Percentiles rank a stretch among this genome's conserved stretches.
phyloP scores from a whole-genome alignment of 78 protist genomes.

The Protostelium mycophagum region DNA sequence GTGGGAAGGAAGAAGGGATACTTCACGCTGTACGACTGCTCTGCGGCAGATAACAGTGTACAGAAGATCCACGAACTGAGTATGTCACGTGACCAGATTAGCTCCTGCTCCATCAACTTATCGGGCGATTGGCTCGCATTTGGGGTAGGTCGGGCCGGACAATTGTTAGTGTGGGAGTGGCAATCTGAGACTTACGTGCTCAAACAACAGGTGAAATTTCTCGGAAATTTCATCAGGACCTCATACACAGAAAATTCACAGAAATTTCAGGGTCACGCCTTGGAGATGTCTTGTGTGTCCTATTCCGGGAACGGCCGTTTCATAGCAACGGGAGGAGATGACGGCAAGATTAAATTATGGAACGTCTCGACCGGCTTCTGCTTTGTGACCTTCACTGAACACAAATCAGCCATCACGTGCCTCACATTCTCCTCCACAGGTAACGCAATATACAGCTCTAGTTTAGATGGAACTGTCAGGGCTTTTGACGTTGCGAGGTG shows the following conservation, averaged over 20 bases:
- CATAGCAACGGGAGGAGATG: conserved; percentile 88
- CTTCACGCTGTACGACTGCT: conserved; percentile 76
- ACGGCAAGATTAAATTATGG: conserved; percentile 88
- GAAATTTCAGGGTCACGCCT: conserved; percentile 58
- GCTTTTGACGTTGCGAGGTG: conserved; percentile 89
- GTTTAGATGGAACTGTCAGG: conserved; percentile 89
- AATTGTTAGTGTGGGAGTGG: conserved; percentile 97
- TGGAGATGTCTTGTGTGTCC: conserved; percentile 59
- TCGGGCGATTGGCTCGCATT: conserved; percentile 95
- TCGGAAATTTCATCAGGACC: not conserved
- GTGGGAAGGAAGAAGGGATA: conserved; percentile 78
- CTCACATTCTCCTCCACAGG: conserved; percentile 58
- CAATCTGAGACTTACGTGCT: conserved; percentile 78
- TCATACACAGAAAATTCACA: conserved; percentile 57
- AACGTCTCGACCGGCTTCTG: conserved; percentile 77
- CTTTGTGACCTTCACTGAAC: conserved; percentile 89
- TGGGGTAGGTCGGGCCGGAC: conserved; percentile 72
- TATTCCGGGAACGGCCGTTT: conserved; percentile 83
- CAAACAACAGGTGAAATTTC: conserved; percentile 68
- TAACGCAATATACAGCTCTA: conserved; percentile 63
- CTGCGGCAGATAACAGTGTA: conserved; percentile 10
- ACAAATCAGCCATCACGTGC: conserved; percentile 75
- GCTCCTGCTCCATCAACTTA: conserved; percentile 58
- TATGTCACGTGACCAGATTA: conserved; percentile 28
- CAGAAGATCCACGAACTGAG: conserved; percentile 66